Evolutionary conservation across 2,329 filamentous ascomycete species (phyloP).

Genomic region (Exophiala spinifera): DNA sequence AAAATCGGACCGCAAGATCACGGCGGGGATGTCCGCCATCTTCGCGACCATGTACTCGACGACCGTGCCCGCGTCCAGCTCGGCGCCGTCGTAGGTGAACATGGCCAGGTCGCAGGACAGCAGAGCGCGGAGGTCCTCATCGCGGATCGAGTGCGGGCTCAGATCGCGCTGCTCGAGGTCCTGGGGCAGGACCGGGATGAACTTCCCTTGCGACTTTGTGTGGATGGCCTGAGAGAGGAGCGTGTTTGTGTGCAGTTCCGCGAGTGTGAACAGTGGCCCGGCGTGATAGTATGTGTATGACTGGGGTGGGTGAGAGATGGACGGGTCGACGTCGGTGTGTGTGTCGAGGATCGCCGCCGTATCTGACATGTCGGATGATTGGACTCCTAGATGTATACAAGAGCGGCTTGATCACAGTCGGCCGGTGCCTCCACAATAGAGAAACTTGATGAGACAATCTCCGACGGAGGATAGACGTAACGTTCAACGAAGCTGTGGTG

Average conservation of each 20-base stretch:
- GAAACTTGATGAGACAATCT: too few species aligned
- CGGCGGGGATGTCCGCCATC: conserved; percentile 29
- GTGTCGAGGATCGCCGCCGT: conserved; percentile 11
- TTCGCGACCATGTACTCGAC: conserved; percentile 31
- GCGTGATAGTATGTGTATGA: conserved; percentile 31
- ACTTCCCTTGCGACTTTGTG: conserved; percentile 21
- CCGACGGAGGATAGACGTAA: too few species aligned
- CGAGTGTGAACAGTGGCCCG: conserved; percentile 29
- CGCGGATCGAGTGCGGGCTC: conserved; percentile 28
- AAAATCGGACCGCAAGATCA: conserved; percentile 29
- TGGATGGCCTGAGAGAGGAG: conserved; percentile 24
- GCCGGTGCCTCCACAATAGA: too few species aligned
- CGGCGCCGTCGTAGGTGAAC: conserved; percentile 29
- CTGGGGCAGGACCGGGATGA: conserved; percentile 28
- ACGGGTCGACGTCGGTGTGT: conserved; percentile 9
- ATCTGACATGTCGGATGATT: neutral
- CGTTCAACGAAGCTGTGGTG: too few species aligned
- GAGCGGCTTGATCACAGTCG: neutral
- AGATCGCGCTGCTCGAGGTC: conserved; percentile 28
- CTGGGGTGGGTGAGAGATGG: conserved; percentile 13
- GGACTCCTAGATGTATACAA: too few species aligned
- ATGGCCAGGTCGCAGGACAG: conserved; percentile 28
- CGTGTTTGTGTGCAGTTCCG: conserved; percentile 28
- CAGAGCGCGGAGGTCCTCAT: conserved; percentile 27
- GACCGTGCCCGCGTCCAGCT: conserved; percentile 30